These are phyloP conservation scores for Fagopyrum homotropicum DNA, from an alignment of 148 eudicot genomes.

Conservation along the genomic window DNA sequence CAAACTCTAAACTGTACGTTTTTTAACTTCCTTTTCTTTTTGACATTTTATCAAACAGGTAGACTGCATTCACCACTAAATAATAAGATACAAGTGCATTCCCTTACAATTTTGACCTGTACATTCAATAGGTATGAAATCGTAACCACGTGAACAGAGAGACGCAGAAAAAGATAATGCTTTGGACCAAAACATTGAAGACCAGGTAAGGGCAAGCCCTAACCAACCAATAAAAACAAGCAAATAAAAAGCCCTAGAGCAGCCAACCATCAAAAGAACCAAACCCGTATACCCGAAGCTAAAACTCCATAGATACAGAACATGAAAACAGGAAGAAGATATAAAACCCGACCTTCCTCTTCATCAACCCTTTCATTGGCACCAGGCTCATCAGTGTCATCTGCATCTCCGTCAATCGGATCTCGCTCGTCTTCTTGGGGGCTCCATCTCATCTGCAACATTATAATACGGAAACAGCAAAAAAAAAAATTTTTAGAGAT, in stretches of 20 bases:
- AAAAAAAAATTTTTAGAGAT: too few relatives aligned
- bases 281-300: background rate
- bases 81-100: too few relatives aligned
- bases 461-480: background rate
- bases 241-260: slow-evolving; percentile 12
- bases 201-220: slow-evolving; percentile 6
- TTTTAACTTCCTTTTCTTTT: too few relatives aligned
- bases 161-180: too few relatives aligned
- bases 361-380: slow-evolving; percentile 58
- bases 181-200: background rate
- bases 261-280: background rate
- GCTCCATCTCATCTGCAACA: slow-evolving; percentile 59
- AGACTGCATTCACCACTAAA: too few relatives aligned
- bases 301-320: too few relatives aligned
- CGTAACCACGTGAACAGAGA: background rate
- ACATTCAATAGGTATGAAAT: background rate
- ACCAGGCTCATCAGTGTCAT: slow-evolving; percentile 35
- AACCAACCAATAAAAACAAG: background rate
- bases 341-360: slow-evolving; percentile 45
- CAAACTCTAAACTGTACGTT: too few relatives aligned
- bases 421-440: slow-evolving; percentile 59
- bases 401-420: slow-evolving; percentile 53
- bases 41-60: too few relatives aligned
- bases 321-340: too few relatives aligned
- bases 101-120: too few relatives aligned